A percentile compares a stretch with the other conserved stretches of the same genome.
phyloP scores from a whole-genome alignment of 2,329 filamentous ascomycete genomes.

The Calycina marina region DNA sequence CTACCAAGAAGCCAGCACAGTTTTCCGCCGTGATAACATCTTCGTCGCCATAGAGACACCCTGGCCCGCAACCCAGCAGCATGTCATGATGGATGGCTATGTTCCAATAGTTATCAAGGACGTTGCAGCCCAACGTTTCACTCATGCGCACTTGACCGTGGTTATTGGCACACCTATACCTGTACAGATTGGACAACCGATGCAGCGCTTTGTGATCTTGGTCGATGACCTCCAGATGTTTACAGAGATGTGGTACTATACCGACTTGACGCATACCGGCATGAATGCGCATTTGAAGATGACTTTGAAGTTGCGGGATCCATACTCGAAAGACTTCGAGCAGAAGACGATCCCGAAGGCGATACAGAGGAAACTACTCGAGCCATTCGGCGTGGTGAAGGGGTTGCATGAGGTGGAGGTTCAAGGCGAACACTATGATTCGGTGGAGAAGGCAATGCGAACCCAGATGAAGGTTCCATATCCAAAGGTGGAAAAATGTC shows the following conservation, averaged over 20 bases:
- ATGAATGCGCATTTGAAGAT: background rate
- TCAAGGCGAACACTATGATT: background rate
- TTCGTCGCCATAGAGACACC: background rate
- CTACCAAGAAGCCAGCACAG: background rate
- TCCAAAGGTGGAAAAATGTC: background rate
- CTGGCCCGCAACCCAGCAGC: background rate
- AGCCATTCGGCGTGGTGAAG: background rate
- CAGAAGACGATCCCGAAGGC: background rate
- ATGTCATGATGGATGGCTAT: slow-evolving; percentile 1
- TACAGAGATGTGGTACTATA: slow-evolving; percentile 1
- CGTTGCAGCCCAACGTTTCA: background rate
- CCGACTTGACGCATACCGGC: background rate
- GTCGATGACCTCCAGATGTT: background rate
- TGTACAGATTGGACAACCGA: too few species aligned
- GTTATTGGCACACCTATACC: background rate
- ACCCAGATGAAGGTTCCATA: background rate
- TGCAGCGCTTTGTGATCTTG: background rate
- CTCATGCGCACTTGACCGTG: background rate
- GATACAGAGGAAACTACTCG: background rate
- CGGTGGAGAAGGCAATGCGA: background rate
- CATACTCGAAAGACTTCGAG: background rate
- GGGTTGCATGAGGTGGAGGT: background rate
- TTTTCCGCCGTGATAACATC: slow-evolving; percentile 1
- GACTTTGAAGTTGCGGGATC: background rate
- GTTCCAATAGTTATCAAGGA: background rate